Base-by-base conservation (phyloP, 306 rosid species). In the Lotus japonicus region DNA sequence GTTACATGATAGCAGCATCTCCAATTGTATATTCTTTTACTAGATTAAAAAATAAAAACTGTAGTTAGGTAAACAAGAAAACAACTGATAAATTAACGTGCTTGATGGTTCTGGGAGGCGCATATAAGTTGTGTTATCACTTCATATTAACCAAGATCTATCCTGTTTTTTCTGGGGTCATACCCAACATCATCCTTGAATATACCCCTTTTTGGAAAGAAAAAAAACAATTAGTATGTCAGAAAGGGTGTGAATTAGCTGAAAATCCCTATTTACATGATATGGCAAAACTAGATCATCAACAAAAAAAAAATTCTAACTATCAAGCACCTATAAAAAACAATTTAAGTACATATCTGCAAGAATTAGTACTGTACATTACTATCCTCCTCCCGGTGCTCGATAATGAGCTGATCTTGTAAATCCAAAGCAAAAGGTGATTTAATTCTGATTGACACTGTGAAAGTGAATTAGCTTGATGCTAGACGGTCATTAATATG, bases 401-500 rank as follows among this genome's bases (percentile, higher is more conserved):
- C 58, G 52, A 58, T 19, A 42, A 49, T 53, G n/a, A 43, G 50
- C 15, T 15, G 33, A 39, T 43, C 17, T 39, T 64, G 65, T 49
- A 21, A 28, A 38, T 14, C 39, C 50, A 9, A 42, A 14, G 15
- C 38, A 68, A 31, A 36, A 41, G 17, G 45, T 14, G n/a, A 69
- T 51, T 62, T 31, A 17, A 56, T 56, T 57, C 54, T 5, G n/a
- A 74, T 64, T 2, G 45, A 66, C 48, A 4, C 36, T 5, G 31
- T 26, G 68, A 79, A 39, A 16, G 33, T 12, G 70, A 58, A 58
- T 68, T 54, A 57, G 58, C 66, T 42, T 13, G 28, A 18, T 51
- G 77, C 64, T 14, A 63, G 63, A 39, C 8, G 63, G 68, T 66
- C 59, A 33, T 42, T 55, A 19, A 10, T 26, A 52, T 31, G 44